Base-by-base conservation (phyloP, 2,329 filamentous ascomycete species). In the Fusarium pininemorale region DNA sequence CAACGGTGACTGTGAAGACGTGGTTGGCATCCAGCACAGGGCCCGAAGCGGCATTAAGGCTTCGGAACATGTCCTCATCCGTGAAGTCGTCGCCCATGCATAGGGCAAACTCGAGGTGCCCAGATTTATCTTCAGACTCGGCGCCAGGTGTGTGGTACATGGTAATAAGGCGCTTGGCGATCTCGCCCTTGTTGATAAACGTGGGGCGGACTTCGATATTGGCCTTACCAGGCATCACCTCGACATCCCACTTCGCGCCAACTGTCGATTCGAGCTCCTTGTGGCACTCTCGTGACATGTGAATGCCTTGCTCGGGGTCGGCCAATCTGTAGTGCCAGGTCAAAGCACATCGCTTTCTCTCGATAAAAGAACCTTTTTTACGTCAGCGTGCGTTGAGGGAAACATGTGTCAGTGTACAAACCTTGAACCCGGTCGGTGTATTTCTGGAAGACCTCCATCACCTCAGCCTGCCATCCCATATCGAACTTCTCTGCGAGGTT, bases 171-270 rank as follows among this genome's bases (percentile, higher is more conserved):
- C 92, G 91, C 84, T 94, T 95, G 22, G 92, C 94, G 74, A 98
- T 98, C 83, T 97, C 95, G 37, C 96, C 96, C 86, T 99, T 99
- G 88, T 98, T 98, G 85, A 99, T 95, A 79, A 97, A 98, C 2
- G 92, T 95, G 35, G 96, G 96, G n/a, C 96, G 92, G 38, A 98
- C 96, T 83, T 99, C 96, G 32, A 99, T 87, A 81, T 98, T 98
- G 70, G 96, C 96, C 85, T 98, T 99, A 77, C 96, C 96, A 0
- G 91, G 90, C 95, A 98, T 98, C 68, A 99, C 95, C 79, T 98
- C 96, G 7, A 98, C 94, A 54, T 98, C 95, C 89, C 92, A 98
- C 73, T 90, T 90, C 80, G 91, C 92, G 58, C 86, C 91, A 2
- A 98, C 92, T 0, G 91, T 94, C 9, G 88, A 85, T 80, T 97